Conservation (phyloP, 805 yeast species). For the Starmerella kuoi region DNA sequence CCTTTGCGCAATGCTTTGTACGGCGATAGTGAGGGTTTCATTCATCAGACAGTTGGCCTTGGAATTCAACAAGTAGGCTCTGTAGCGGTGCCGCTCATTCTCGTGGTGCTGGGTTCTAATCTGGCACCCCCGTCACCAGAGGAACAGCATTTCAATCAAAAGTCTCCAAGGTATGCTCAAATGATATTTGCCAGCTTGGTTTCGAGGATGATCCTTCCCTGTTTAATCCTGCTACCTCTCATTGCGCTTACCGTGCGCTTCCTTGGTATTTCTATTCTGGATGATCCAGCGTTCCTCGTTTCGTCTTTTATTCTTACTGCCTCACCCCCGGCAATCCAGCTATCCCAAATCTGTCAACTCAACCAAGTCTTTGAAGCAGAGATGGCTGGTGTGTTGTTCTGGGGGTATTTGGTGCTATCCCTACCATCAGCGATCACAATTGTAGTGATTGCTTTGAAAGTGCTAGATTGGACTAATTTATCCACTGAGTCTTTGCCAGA, state of each 20-base stretch:
- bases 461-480: conserved; percentile 40
- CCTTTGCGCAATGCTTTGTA: conserved; percentile 37
- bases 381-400: conserved; percentile 53
- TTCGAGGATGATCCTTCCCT: conserved; percentile 51
- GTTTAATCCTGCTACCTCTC: conserved; percentile 41
- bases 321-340: conserved; percentile 58
- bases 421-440: conserved; percentile 47
- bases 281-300: conserved; percentile 48
- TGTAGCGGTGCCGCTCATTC: conserved; percentile 49
- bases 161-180: conserved; percentile 32
- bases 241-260: conserved; percentile 43
- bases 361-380: conserved; percentile 50
- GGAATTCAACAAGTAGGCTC: conserved; percentile 44
- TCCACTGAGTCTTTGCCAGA: background rate
- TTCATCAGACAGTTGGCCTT: conserved; percentile 40
- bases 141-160: conserved; percentile 23
- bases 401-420: conserved; percentile 54
- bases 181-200: conserved; percentile 43
- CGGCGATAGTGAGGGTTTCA: conserved; percentile 33
- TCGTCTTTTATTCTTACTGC: conserved; percentile 48
- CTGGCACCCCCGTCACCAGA: conserved; percentile 45
- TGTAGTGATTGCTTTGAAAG: conserved; percentile 43
- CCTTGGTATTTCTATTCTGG: conserved; percentile 36
- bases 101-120: conserved; percentile 50
- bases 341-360: conserved; percentile 51